These are phyloP conservation scores for Euphorbia tirucalli DNA, from an alignment of 345 rosid species.

Conservation along the genomic window DNA sequence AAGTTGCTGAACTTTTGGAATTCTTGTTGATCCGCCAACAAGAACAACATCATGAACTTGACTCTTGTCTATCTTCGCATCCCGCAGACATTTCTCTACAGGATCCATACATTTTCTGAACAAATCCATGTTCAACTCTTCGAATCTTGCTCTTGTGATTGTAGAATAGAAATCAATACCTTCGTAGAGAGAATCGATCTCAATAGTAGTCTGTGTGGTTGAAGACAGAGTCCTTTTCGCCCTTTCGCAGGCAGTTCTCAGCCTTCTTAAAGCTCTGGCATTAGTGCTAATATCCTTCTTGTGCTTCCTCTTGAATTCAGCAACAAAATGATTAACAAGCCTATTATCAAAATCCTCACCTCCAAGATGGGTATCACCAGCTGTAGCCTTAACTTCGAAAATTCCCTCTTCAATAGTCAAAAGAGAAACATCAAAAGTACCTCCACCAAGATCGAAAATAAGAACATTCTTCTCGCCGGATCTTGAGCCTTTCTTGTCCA, in stretches of 20 bases:
- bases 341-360: constrained; percentile 19
- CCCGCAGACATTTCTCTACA: constrained; percentile 25
- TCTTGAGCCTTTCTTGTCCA: constrained; percentile 19
- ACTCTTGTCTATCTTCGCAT: constrained; percentile 19
- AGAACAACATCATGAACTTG: constrained; percentile 22
- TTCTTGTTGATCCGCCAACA: constrained; percentile 25
- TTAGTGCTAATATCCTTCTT: constrained; percentile 19
- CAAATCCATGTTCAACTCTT: constrained; percentile 26
- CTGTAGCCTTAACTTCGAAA: constrained; percentile 23
- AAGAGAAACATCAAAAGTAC: constrained; percentile 23
- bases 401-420: constrained; percentile 20
- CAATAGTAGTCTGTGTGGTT: constrained; percentile 17
- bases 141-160: constrained; percentile 19
- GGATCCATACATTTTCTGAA: constrained; percentile 21
- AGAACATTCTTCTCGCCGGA: constrained; percentile 21
- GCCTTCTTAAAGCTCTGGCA: constrained; percentile 21
- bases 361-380: constrained; percentile 24
- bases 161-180: constrained; percentile 22
- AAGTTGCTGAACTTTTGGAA: constrained; percentile 23
- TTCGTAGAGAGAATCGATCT: constrained; percentile 22
- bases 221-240: constrained; percentile 21
- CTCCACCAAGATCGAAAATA: constrained; percentile 23
- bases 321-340: constrained; percentile 22
- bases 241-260: constrained; percentile 23
- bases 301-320: constrained; percentile 25